Evolutionary conservation across 345 rosid species (phyloP), one percentile per base, ranked within the genome.

Genomic region (Eucalyptus camaldulensis): DNA sequence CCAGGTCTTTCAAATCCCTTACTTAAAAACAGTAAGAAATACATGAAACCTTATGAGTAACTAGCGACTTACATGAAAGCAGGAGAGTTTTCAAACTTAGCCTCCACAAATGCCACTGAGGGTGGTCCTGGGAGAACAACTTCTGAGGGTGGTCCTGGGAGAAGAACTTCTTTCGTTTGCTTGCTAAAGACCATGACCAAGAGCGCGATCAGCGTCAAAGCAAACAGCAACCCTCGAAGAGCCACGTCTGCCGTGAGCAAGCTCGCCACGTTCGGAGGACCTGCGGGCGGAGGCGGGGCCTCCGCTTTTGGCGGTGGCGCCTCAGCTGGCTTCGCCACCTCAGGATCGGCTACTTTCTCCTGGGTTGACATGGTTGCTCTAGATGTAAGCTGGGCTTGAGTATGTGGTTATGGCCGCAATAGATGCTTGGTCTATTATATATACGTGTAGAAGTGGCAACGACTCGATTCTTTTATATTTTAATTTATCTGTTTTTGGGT

Each of bases 191-290:
- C 88, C 91, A 91, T 86, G 44, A 91, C 51, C 27, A 91, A 65
- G 19, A 93, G 29, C 29, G 92, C 86, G 22, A 90, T 72, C 22
- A 93, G 5, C 13, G 93, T 65, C 7, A 89, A 88, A 27, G 91
- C 95, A 54, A 93, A 91, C 67, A 93, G 27, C 44, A 93, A 49
- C n/a, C 85, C 89, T 91, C 94, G 91, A 49, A 93, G 92, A 37
- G 22, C 91, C 19, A 89, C 92, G 33, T 91, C 91, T 25, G 49
- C 85, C 4, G 40, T 87, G 17, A 76, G 24, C 47, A 76, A 76
- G 15, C 6, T 10, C 2, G 60, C 87, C 33, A 7, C 58, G 13
- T n/a, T 0, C 2, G 65, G 87, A 53, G 58, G 58, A 3, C 24
- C 10, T 3, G 58, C 24, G 1, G 58, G 58, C 2, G 24, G 58